Conservation (phyloP, 2,329 filamentous ascomycete genomes). For the Mycogone perniciosa region DNA sequence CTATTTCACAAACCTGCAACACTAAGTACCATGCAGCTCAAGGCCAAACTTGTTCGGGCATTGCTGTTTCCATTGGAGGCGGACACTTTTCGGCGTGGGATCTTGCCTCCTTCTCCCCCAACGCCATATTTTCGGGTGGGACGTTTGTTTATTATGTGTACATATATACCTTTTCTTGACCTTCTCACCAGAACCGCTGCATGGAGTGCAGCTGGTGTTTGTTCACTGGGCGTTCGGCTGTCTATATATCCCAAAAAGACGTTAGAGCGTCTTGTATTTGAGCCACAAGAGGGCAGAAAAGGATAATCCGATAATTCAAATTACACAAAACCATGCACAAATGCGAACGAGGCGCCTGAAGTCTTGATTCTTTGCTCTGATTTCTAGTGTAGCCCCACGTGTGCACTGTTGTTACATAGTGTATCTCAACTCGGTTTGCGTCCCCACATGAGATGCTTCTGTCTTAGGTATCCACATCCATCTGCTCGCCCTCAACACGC, state of each 20-base stretch:
- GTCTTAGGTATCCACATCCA: conserved; percentile 59
- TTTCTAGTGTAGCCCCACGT: conserved; percentile 2
- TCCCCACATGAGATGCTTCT: neutral
- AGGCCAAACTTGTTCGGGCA: neutral
- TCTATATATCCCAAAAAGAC: conserved; percentile 12
- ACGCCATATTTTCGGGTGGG: neutral
- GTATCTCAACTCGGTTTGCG: conserved; percentile 1
- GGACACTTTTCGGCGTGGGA: no score
- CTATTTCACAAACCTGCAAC: neutral
- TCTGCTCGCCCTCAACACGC: conserved; percentile 60
- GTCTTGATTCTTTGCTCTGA: neutral
- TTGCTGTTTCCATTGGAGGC: neutral
- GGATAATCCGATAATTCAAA: conserved; percentile 10
- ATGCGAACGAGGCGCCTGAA: neutral
- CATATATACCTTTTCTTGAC: conserved; percentile 5
- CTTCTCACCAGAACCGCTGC: neutral
- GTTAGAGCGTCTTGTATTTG: conserved; percentile 10
- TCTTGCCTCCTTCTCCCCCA: neutral
- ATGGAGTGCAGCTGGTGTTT: conserved; percentile 3
- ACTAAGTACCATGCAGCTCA: no score
- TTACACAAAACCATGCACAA: neutral
- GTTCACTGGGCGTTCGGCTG: conserved; percentile 6
- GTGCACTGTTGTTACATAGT: conserved; percentile 2
- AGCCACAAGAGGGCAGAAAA: conserved; percentile 6
- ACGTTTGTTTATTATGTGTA: conserved; percentile 2